Percentiles rank a stretch among this genome's conserved stretches.
Evolutionary conservation across 306 rosid species (phyloP).

Genomic region (Herpetospermum pedunculosum): DNA sequence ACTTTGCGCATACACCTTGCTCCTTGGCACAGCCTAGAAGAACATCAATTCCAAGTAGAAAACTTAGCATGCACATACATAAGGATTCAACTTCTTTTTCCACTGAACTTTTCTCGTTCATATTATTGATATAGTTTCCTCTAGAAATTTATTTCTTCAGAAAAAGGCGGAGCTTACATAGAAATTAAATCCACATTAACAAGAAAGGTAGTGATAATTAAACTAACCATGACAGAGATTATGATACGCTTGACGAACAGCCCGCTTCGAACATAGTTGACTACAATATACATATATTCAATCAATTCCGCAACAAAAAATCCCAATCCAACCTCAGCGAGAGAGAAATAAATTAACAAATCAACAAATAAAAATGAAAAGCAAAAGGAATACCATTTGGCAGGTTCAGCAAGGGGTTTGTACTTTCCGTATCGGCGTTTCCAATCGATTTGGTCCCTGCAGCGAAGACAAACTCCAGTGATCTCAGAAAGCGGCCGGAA

Average conservation of each 20-base stretch:
- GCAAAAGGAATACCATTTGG: conserved; percentile 43
- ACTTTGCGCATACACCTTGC: conserved; percentile 79
- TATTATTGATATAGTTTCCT: background rate
- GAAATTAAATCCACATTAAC: background rate
- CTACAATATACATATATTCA: conserved; percentile 35
- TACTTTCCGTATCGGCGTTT: conserved; percentile 85
- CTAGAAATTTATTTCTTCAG: background rate
- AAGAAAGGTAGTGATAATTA: background rate
- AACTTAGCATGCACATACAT: background rate
- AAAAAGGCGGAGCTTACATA: background rate
- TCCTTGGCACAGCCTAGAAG: conserved; percentile 78
- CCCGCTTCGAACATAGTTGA: conserved; percentile 70
- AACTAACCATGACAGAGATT: conserved; percentile 57
- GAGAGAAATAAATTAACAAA: background rate
- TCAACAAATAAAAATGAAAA: background rate
- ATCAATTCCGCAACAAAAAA: background rate
- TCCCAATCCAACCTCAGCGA: background rate
- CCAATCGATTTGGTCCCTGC: conserved; percentile 86
- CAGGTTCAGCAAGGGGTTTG: conserved; percentile 67
- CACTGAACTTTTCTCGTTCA: background rate
- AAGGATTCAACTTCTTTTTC: background rate
- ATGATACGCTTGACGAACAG: conserved; percentile 89
- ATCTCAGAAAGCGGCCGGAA: conserved; percentile 63
- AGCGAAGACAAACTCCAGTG: conserved; percentile 80
- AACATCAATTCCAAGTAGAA: conserved; percentile 15